Base-by-base conservation (phyloP, 129 eudicot genomes). In the Pulicaria dysenterica region DNA sequence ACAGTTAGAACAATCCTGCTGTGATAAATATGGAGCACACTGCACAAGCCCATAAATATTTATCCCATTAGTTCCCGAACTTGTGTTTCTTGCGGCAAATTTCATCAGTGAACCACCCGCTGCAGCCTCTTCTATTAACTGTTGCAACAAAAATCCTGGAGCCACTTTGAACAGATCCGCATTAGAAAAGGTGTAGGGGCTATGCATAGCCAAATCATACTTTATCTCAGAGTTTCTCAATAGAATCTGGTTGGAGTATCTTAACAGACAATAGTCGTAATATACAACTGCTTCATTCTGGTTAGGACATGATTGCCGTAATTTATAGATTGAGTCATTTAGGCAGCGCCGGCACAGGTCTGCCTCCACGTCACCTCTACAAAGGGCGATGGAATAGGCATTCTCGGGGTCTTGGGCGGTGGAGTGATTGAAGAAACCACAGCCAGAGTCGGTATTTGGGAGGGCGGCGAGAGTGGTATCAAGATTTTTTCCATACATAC, bases 31-130 rank as follows among this genome's bases (percentile, higher is more conserved):
- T 3, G 63, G 63, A 8, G 42, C 11, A 57, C 63, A 57, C 63
- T 57, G 63, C 41, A 57, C 63, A 57, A 57, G 63, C 63, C 63
- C 63, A 57, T 57, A 24, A 8, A 57, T 57, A 3, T 14, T 57
- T n/a, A n/a, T n/a, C n/a, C n/a, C 24, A 17, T 15, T 0, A 3
- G 6, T 14, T 16, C 10, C 0, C 58, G 31, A 31, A 53, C 2
- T 16, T 3, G 34, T 53, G 58, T 15, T 53, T 10, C 58, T 10
- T 0, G 9, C 1, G 4, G 58, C 58, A 53, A 14, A 53, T 34
- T 16, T 56, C 9, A 56, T 53, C 10, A 16, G 9, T 34, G 34
- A 14, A 36, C 15, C 64, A 1, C 64, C 64, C 34, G 64, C 64
- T 14, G 64, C 64, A 3, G 64, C 64, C 4, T 0, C 5, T 31